These are phyloP conservation scores for Rutstroemia sydowiana DNA, from an alignment of 2,329 filamentous ascomycete genomes.

Conservation along the genomic window DNA sequence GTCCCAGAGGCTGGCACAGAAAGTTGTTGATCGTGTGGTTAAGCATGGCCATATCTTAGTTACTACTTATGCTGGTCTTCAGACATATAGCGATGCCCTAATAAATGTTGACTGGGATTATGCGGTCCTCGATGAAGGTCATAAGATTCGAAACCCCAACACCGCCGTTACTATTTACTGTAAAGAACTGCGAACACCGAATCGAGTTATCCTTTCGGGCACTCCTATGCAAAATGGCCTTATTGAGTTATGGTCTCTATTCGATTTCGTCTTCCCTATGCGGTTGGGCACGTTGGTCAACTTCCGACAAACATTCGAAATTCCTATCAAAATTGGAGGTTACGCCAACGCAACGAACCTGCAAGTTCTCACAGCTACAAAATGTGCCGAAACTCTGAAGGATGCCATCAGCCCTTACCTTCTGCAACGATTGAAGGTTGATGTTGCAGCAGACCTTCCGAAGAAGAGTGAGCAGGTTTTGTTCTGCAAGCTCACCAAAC, in stretches of 20 bases:
- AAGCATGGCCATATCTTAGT: conserved; percentile 86
- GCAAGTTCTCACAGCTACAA: conserved; percentile 88
- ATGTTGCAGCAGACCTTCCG: conserved; percentile 87
- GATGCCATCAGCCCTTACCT: conserved; percentile 91
- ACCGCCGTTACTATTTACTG: conserved; percentile 90
- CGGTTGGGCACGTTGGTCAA: conserved; percentile 83
- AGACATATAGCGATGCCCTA: conserved; percentile 79
- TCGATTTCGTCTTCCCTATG: conserved; percentile 98
- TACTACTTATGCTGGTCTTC: conserved; percentile 92
- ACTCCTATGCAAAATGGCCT: conserved; percentile 98
- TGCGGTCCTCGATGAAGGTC: conserved; percentile 90
- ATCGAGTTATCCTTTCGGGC: conserved; percentile 87
- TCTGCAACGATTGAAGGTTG: conserved; percentile 83
- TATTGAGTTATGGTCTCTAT: conserved; percentile 90
- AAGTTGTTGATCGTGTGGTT: conserved; percentile 74
- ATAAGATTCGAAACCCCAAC: conserved; percentile 96
- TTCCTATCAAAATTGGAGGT: conserved; percentile 86
- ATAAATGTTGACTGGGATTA: conserved; percentile 86
- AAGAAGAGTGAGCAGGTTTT: conserved; percentile 95
- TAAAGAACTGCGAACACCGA: conserved; percentile 85
- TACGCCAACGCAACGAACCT: conserved; percentile 93
- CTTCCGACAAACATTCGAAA: conserved; percentile 86
- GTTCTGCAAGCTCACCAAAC: conserved; percentile 82
- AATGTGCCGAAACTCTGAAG: conserved; percentile 88
- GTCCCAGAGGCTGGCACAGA: conserved; percentile 62